Base-by-base conservation (phyloP, 2,329 filamentous ascomycete species). In the Botrytis hyacinthi region DNA sequence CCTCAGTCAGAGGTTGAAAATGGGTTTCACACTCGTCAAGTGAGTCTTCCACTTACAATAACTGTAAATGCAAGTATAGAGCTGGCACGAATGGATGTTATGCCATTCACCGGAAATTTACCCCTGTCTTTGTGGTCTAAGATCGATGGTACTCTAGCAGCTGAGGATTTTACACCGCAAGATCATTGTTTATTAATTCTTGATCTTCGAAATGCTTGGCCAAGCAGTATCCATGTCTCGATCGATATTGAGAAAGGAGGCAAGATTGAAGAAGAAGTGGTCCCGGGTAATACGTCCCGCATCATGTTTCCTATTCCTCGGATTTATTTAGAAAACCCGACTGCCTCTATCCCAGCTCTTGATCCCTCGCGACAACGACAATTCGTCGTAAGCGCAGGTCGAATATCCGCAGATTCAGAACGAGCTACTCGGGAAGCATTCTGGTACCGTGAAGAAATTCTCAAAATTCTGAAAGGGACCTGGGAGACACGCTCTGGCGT, bases 51-150 rank as follows among this genome's bases (percentile, higher is more conserved):
- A 22, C 84, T 98, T 73, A 93, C 92, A 0, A 89, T 98, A 26
- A 98, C 95, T 8, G 95, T 98, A 66, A 98, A 98, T 80, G 93
- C 94, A 5, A 96, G 94, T 79, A 87, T 98, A 40, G 94, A 98
- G 79, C 85, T 98, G 16, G 87, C 91, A 48, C 88, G 93, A 54
- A 90, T 95, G 76, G 95, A 98, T 79, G 86, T 97, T 29, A 82
- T 96, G 48, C 91, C 94, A 0, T 87, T 97, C 18, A 89, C 89
- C 66, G 88, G 89, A 18, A 85, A 88, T 67, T 89, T 96, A 70
- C 91, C 92, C 1, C 81, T 81, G 44, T 83, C 86, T 5, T 80
- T 91, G 0, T 93, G 92, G 89, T 79, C 85, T 29, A 81, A 82
- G 35, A 79, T 81, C 3, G 79, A 81, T 4, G 78, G 79, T 0